Conservation (phyloP, 345 rosid species). For the Ricinus communis region DNA sequence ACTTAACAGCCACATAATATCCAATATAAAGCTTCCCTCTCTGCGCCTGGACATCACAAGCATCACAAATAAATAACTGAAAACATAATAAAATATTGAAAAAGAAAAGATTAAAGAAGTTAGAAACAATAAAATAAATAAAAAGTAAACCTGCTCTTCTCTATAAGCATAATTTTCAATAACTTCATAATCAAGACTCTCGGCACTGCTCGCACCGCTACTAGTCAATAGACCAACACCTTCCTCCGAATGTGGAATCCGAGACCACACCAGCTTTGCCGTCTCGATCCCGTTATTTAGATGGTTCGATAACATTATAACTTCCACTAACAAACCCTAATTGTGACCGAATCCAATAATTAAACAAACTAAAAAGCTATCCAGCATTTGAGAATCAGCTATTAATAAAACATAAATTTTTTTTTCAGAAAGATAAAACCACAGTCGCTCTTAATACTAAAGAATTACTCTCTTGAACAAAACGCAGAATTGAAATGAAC, state of each 20-base stretch:
- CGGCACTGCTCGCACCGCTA: slow-evolving; percentile 43
- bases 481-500: no score
- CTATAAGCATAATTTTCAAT: slow-evolving; percentile 90
- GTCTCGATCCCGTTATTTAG: slow-evolving; percentile 75
- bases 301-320: slow-evolving; percentile 71
- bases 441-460: no score
- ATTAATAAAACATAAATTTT: background rate
- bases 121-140: background rate
- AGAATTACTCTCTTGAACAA: no score
- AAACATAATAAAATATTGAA: background rate
- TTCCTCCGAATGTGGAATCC: slow-evolving; percentile 76
- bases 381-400: background rate
- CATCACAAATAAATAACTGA: background rate
- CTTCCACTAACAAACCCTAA: no score
- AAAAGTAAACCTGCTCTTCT: slow-evolving; percentile 71
- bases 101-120: background rate
- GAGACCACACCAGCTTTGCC: slow-evolving; percentile 74
- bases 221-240: slow-evolving; percentile 43
- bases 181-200: slow-evolving; percentile 94
- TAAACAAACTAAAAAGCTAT: no score
- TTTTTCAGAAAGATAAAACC: no score
- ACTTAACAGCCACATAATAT: slow-evolving; percentile 73
- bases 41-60: slow-evolving; percentile 51
- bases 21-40: slow-evolving; percentile 81
- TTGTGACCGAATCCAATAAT: background rate